phyloP scores from a whole-genome alignment of 257 asterid genomes.

The Asclepias syriaca region DNA sequence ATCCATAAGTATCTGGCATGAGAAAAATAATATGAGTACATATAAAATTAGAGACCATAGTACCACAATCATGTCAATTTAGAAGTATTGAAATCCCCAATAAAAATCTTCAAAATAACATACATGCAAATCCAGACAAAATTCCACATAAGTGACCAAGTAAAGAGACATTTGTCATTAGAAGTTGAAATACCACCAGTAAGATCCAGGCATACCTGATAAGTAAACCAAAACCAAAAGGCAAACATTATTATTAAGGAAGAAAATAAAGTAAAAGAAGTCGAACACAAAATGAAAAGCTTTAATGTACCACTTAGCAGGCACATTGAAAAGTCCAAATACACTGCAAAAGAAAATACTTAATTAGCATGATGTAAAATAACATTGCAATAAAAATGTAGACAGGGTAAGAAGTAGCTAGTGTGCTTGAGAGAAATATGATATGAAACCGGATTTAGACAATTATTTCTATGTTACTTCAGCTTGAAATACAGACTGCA shows the following conservation, averaged over 20 bases:
- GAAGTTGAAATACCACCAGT: slow-evolving; percentile 75
- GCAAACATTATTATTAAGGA: not conserved
- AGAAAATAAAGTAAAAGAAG: slow-evolving; percentile 10
- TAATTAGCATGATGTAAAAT: slow-evolving; percentile 22
- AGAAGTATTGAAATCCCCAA: not conserved
- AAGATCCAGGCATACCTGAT: slow-evolving; percentile 77
- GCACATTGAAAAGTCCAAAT: slow-evolving; percentile 93
- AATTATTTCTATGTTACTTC: not conserved
- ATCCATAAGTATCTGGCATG: slow-evolving; percentile 39
- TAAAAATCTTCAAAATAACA: slow-evolving; percentile 18
- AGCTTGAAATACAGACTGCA: not conserved
- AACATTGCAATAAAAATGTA: not conserved
- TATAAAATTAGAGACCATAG: not conserved
- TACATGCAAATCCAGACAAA: slow-evolving; percentile 88
- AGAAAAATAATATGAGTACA: slow-evolving; percentile 8
- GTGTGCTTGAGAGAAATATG: not conserved
- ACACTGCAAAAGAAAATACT: slow-evolving; percentile 49
- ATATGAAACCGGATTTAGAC: not conserved
- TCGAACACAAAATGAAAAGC: not conserved
- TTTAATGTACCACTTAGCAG: slow-evolving; percentile 71
- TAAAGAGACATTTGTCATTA: slow-evolving; percentile 78
- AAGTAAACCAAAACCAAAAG: slow-evolving; percentile 6
- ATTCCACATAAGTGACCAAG: slow-evolving; percentile 62
- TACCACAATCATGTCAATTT: not conserved
- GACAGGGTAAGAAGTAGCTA: not conserved